These are phyloP conservation scores for Lentinula aciculospora DNA, from an alignment of 768 basidiomycete genomes.

Conservation along the genomic window DNA sequence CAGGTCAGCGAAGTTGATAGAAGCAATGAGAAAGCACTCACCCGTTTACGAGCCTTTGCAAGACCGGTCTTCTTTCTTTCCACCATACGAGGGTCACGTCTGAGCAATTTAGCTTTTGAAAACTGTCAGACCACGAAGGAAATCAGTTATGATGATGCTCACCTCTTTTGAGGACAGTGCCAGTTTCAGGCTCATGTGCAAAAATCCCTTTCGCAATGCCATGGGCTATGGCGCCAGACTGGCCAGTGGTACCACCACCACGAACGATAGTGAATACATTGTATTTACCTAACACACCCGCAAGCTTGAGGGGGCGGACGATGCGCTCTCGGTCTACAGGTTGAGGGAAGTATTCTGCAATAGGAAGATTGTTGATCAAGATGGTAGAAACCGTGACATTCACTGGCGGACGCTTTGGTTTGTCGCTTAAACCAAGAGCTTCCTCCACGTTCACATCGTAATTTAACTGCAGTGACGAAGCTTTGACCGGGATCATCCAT, in stretches of 20 bases:
- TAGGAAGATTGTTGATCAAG: conserved; percentile 79
- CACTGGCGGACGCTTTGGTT: conserved; percentile 13
- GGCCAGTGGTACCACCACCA: conserved; percentile 89
- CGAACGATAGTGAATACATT: conserved; percentile 71
- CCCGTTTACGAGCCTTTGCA: conserved; percentile 89
- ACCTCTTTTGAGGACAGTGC: conserved; percentile 70
- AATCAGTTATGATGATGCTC: conserved; percentile 17
- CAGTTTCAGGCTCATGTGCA: conserved; percentile 63
- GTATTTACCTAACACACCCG: conserved; percentile 80
- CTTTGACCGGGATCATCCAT: conserved; percentile 78
- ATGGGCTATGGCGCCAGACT: conserved; percentile 81
- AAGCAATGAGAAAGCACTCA: conserved; percentile 34
- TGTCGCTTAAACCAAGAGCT: conserved; percentile 15
- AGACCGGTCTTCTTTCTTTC: conserved; percentile 96
- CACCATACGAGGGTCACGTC: conserved; percentile 95
- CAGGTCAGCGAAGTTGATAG: background rate
- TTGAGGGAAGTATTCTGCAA: conserved; percentile 73
- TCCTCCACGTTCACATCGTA: conserved; percentile 20
- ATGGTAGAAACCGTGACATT: conserved; percentile 55
- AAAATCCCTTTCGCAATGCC: conserved; percentile 73
- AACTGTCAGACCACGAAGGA: conserved; percentile 7
- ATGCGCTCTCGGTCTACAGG: conserved; percentile 76
- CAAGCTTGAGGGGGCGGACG: conserved; percentile 77
- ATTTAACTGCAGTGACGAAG: background rate
- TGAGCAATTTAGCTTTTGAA: conserved; percentile 69